Conservation (phyloP, 2,329 filamentous ascomycete species). For the Hymenoscyphus repandus region DNA sequence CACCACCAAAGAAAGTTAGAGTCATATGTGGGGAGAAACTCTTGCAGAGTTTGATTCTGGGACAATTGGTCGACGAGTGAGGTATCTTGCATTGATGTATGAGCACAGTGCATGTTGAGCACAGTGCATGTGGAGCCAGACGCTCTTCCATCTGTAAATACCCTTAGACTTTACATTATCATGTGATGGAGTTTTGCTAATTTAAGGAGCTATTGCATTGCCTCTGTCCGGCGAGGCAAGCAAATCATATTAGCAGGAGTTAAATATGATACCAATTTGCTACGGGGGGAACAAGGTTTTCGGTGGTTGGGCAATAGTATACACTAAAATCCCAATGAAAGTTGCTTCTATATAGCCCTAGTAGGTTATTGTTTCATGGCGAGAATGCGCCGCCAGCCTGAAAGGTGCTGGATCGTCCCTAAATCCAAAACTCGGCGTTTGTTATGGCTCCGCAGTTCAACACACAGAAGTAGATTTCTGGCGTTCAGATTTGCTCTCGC, state of each 20-base stretch:
- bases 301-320: too few species aligned
- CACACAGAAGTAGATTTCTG: too few species aligned
- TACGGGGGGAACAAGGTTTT: not conserved
- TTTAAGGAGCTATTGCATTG: not conserved
- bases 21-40: constrained; percentile 82
- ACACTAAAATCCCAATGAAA: too few species aligned
- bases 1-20: constrained; percentile 48
- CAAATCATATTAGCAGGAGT: not conserved
- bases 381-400: too few species aligned
- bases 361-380: too few species aligned
- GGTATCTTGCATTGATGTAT: not conserved
- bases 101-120: not conserved
- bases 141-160: too few species aligned
- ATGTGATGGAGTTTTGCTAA: not conserved
- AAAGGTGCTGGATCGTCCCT: too few species aligned
- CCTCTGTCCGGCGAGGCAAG: not conserved
- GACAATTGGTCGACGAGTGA: constrained; percentile 53
- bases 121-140: not conserved
- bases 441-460: too few species aligned
- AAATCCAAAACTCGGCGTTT: too few species aligned
- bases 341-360: too few species aligned
- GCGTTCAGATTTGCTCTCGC: too few species aligned
- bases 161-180: not conserved
- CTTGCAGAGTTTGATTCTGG: constrained; percentile 87
- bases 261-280: not conserved